Evolutionary conservation across 2,329 filamentous ascomycete species (phyloP).

Genomic region (Diaporthe batatas): DNA sequence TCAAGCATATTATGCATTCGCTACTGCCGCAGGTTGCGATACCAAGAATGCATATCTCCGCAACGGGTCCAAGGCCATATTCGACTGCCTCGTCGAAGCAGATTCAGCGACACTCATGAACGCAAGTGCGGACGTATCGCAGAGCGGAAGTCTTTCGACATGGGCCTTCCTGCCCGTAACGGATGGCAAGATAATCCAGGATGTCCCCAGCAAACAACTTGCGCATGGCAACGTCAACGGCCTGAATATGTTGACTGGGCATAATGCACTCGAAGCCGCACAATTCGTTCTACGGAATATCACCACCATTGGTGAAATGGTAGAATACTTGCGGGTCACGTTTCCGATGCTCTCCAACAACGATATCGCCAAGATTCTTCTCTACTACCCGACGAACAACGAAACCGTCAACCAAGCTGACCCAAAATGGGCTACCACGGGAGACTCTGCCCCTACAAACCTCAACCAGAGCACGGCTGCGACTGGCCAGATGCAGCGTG

Average conservation of each 20-base stretch:
- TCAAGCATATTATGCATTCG: slow-evolving; percentile 31
- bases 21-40: slow-evolving; percentile 17
- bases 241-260: slow-evolving; percentile 6
- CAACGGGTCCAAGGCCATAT: slow-evolving; percentile 12
- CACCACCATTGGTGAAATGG: slow-evolving; percentile 11
- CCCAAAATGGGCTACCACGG: slow-evolving; percentile 14
- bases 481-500: slow-evolving; percentile 23
- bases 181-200: slow-evolving; percentile 12
- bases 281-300: neutral
- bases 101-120: slow-evolving; percentile 11
- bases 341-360: slow-evolving; percentile 34
- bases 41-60: slow-evolving; percentile 14
- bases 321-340: neutral
- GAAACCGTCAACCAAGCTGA: neutral
- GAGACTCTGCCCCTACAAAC: neutral
- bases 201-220: slow-evolving; percentile 16
- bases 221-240: slow-evolving; percentile 22
- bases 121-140: slow-evolving; percentile 16
- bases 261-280: slow-evolving; percentile 28
- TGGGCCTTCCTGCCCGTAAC: slow-evolving; percentile 27
- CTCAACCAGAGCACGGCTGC: slow-evolving; percentile 33
- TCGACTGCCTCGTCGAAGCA: slow-evolving; percentile 29
- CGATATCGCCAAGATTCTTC: slow-evolving; percentile 22
- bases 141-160: slow-evolving; percentile 12
- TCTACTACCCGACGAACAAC: slow-evolving; percentile 25